These are phyloP conservation scores for Lasiodiplodia gonubiensis DNA, from an alignment of 2,329 filamentous ascomycete genomes.

Conservation along the genomic window DNA sequence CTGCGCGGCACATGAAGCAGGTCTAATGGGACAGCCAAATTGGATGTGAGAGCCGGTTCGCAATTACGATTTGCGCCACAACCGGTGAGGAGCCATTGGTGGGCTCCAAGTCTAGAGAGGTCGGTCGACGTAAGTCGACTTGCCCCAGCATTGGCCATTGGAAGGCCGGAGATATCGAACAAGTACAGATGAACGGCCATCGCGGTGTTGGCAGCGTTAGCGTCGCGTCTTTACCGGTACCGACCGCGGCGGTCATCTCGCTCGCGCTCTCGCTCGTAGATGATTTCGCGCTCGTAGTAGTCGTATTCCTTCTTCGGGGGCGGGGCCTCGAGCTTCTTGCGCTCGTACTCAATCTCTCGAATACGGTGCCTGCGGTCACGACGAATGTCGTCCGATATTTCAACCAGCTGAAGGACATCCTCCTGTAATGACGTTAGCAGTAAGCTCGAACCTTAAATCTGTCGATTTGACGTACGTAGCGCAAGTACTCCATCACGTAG, in stretches of 20 bases:
- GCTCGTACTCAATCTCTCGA: conserved; percentile 67
- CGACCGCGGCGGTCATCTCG: conserved; percentile 53
- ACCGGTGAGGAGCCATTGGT: not conserved
- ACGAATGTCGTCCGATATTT: conserved; percentile 82
- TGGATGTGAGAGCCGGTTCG: not conserved
- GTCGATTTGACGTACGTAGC: conserved; percentile 69
- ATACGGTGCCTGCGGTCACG: conserved; percentile 65
- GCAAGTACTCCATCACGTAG: conserved; percentile 90
- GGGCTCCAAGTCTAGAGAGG: not conserved
- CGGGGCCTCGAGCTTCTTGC: conserved; percentile 29
- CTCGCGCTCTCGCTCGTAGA: conserved; percentile 56
- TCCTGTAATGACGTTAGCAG: conserved; percentile 64
- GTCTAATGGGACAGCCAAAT: conserved; percentile 8
- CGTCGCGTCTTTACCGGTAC: conserved; percentile 39
- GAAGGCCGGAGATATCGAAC: not conserved
- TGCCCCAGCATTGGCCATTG: not conserved
- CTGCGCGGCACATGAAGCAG: conserved; percentile 16
- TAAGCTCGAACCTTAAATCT: too few species aligned
- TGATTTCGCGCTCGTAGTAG: conserved; percentile 70
- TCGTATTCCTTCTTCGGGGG: conserved; percentile 58
- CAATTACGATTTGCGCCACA: not conserved
- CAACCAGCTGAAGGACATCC: conserved; percentile 82
- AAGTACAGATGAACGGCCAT: not conserved
- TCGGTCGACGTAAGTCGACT: not conserved
- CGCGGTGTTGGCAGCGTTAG: not conserved